These are phyloP conservation scores for Cyberlindnera amylophila DNA, from an alignment of 805 yeast genomes.

Conservation along the genomic window DNA sequence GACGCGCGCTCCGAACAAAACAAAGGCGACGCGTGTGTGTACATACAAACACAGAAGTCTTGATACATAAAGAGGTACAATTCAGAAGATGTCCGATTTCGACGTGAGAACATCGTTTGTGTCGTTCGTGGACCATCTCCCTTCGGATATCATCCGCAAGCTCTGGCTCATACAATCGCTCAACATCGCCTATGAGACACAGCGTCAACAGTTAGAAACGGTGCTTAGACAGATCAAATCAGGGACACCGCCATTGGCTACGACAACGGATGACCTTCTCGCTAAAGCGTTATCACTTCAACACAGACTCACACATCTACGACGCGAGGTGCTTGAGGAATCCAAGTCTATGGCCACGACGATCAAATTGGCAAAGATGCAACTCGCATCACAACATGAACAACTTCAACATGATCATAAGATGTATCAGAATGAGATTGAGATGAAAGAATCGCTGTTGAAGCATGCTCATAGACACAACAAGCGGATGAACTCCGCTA, in stretches of 20 bases:
- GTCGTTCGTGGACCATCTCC: conserved; percentile 38
- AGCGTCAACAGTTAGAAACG: conserved; percentile 15
- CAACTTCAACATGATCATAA: conserved; percentile 27
- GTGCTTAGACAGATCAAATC: conserved; percentile 11
- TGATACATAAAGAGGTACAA: no score
- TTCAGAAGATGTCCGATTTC: conserved; percentile 19
- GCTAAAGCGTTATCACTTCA: conserved; percentile 5
- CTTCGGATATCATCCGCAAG: conserved; percentile 39
- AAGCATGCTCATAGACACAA: conserved; percentile 20
- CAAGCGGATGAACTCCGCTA: conserved; percentile 19
- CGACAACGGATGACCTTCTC: conserved; percentile 9
- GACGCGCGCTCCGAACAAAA: background rate
- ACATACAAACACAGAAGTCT: no score
- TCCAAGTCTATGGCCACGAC: conserved; percentile 24
- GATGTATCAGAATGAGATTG: conserved; percentile 23
- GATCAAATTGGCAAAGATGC: conserved; percentile 23
- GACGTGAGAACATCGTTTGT: conserved; percentile 39
- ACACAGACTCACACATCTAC: conserved; percentile 22
- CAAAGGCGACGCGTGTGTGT: conserved; percentile 1
- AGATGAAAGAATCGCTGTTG: conserved; percentile 14
- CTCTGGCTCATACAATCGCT: conserved; percentile 38
- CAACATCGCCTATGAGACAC: conserved; percentile 24
- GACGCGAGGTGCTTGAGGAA: conserved; percentile 31
- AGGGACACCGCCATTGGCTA: conserved; percentile 6
- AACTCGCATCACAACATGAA: conserved; percentile 21